Conservation (phyloP, 805 yeast species). For the Metschnikowia koreensis region DNA sequence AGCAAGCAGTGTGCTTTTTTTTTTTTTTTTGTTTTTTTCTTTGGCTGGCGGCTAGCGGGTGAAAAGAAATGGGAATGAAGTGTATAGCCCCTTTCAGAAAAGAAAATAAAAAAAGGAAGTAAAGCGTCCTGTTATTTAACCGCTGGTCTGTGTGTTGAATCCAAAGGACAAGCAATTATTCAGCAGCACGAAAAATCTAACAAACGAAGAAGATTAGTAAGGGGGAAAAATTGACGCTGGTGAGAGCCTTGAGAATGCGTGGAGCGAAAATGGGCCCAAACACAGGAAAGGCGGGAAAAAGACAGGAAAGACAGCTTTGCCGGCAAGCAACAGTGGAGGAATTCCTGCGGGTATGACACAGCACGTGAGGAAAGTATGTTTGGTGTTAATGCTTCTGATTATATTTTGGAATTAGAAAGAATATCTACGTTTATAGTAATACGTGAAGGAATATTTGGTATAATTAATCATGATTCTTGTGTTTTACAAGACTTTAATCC, state of each 20-base stretch:
- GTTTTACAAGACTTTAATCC: too few relatives aligned
- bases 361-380: background rate
- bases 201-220: background rate
- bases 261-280: background rate
- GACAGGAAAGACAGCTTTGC: background rate
- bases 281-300: background rate
- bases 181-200: background rate
- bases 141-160: background rate
- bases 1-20: background rate
- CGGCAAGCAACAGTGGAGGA: background rate
- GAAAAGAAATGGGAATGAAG: background rate
- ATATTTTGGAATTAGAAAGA: background rate
- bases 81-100: background rate
- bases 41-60: background rate
- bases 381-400: background rate
- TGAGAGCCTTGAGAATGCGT: conserved; percentile 1
- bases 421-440: too few relatives aligned
- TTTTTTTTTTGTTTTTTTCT: too few relatives aligned
- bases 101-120: background rate
- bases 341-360: background rate
- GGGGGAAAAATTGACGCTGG: background rate
- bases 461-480: too few relatives aligned
- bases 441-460: too few relatives aligned
- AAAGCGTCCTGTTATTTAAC: background rate
- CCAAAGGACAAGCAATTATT: background rate